Base-by-base conservation (phyloP, 2,329 filamentous ascomycete genomes). In the Sporothrix pallida region DNA sequence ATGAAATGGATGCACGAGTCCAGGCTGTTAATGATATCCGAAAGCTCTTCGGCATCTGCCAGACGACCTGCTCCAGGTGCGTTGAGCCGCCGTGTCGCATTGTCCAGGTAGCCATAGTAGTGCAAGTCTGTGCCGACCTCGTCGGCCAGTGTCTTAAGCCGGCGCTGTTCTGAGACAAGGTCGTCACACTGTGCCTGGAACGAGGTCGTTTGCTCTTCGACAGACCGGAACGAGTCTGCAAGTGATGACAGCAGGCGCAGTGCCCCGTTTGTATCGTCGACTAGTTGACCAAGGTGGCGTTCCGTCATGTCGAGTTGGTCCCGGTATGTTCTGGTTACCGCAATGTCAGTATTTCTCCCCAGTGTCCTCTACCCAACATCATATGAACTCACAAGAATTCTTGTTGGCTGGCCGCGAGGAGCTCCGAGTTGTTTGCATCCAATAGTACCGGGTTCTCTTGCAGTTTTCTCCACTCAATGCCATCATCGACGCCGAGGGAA, bases 1-100 rank as follows among this genome's bases (percentile, higher is more conserved):
- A 98, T 98, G 80, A 98, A 98, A 44, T 91, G 91, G 77, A 99
- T 89, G 80, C 95, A 99, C 71, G 93, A 90, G 82, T 98, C 95
- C 69, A 99, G 85, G 76, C 94, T 95, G 65, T 89, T 87, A 68
- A 99, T 84, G 86, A 98, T 97, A 71, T 97, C 93, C 1, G 92
- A 90, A 79, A 98, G 98, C 62, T 93, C 92, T 70, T 92, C 90
- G 73, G 92, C 91, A 63, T 95, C 92, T 17, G 98, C 95, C 72
- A 97, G 86, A 73, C 92, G 94, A 68, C 93, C 91, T 23, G 95
- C 95, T 0, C 95, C 94, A 0, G 96, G 95, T 0, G 95, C 95
- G 84, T 98, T 98, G 74, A 99, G 88, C 15, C 94, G 89, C 72
- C 95, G 89, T 0, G 94, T 97, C 75, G 95, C 94, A 65, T 92